Evolutionary conservation across 2,329 filamentous ascomycete species (phyloP), one percentile per base, ranked within the genome.

Genomic region (Dryadomyces quercus-mongolicae): DNA sequence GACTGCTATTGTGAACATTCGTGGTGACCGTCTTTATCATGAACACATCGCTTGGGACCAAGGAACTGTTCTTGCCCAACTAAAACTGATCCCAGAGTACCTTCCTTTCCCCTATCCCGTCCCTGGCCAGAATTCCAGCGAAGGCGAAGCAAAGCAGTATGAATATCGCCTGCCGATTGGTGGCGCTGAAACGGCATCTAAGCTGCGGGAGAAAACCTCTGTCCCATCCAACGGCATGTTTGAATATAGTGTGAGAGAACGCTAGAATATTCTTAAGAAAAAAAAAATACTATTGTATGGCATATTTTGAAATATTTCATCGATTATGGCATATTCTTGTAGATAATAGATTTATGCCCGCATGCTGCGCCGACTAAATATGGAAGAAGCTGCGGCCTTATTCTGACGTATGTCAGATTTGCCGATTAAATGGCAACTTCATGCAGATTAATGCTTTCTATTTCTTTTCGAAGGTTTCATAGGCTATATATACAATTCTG

Each of bases 1-100:
- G 57, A 84, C 77, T 0, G 73, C 77, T 3, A 72, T 87, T 0
- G 82, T 87, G 5, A 84, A 84, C 54, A 75, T 87, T 53, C 76
- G 84, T 1, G 84, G 84, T 2, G 82, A 86, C 62, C 71, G 82
- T 0, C 67, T 88, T 0, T 85, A 80, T 59, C 82, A 86, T 58
- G 84, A 88, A 63, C 84, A 87, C 60, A 86, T 88, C 46, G 70
- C 75, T 15, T 88, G 84, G 83, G 84, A 88, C 56, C 82, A 86
- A 63, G 78, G 72, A 0, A 83, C 79, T 0, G 75, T 79, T 1
- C 67, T 88, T 10, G 66, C 71, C 7, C 84, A 87, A 62, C 64
- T 84, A 1, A 83, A 80, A 0, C 63, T 86, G 20, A 63, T 88
- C 51, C 82, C 82, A 0, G 75, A 86, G 55, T 86, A 81, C 57